Evolutionary conservation across 345 rosid genomes (phyloP).

Genomic region (Corchorus olitorius): DNA sequence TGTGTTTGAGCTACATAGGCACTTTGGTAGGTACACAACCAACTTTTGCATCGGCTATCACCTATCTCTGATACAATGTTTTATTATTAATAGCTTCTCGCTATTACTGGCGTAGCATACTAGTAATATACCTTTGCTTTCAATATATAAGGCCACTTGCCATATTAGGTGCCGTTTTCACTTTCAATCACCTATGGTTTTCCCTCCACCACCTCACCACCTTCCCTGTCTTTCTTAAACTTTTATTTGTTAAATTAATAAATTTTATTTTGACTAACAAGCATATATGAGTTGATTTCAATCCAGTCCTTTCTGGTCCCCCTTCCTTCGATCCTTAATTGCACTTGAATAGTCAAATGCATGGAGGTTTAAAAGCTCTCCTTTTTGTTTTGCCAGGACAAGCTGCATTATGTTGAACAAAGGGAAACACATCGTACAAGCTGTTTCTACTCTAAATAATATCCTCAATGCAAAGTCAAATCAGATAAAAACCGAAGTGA

Average conservation of each 20-base stretch:
- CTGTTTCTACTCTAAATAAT: slow-evolving; percentile 54
- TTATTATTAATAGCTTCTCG: background rate
- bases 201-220: background rate
- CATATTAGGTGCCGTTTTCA: background rate
- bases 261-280: background rate
- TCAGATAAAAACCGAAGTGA: slow-evolving; percentile 33
- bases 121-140: background rate
- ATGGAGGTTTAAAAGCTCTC: background rate
- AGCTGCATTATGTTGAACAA: slow-evolving; percentile 74
- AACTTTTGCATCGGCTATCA: background rate
- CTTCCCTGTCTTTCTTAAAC: background rate
- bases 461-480: slow-evolving; percentile 43
- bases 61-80: background rate
- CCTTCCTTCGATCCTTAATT: background rate
- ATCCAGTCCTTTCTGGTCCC: background rate
- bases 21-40: background rate
- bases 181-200: background rate
- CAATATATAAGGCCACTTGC: background rate
- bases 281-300: background rate
- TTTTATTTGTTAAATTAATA: background rate
- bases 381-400: slow-evolving; percentile 35
- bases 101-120: background rate
- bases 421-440: slow-evolving; percentile 56
- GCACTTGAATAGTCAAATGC: background rate
- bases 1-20: background rate